Base-by-base conservation (phyloP, 495 filamentous ascomycete species). In the Neurospora sp. region DNA sequence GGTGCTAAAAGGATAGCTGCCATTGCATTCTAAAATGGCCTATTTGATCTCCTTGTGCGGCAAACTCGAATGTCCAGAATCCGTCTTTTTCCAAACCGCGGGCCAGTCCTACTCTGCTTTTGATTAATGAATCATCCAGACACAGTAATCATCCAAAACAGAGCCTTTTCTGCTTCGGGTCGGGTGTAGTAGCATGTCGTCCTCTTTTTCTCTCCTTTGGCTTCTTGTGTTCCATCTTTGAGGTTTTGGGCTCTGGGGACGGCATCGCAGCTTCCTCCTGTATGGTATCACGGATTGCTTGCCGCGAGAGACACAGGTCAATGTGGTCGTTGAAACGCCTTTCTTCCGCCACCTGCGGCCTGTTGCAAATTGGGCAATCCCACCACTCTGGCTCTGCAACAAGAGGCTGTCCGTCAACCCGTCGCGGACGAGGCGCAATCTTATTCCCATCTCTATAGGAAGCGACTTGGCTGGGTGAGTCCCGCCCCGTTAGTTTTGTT, bases 251-350 rank as follows among this genome's bases (percentile, higher is more conserved):
- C 41, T 3, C 17, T 16, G 69, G 35, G 16, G 77, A 61, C 42
- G 73, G 70, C 12, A 73, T 73, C 27, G 75, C 76, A 22, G 77
- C 75, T 4, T 82, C 78, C 69, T 86, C 87, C 71, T 92, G 89
- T 8, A 92, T 90, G 0, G 87, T 92, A 77, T 97, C 93, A 53
- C 90, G 90, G 74, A 99, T 99, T 0, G 93, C 92, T 78, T 91
- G 88, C 65, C 89, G 84, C 3, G 94, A 97, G 8, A 99, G 87
- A 82, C 96, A 99, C 27, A 92, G 89, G 78, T 99, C 96, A 68
- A 99, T 91, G 80, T 99, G 96, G 69, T 91, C 90, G 75, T 99
- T 99, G 82, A 99, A 98, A 7, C 79, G 80, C 44, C 86, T 85
- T 78, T 98, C 93, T 73, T 94, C 88, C 0, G 94, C 89, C 4